Conservation (phyloP, 1,284 basidiomycete genomes). For the Schizophyllum amplum region DNA sequence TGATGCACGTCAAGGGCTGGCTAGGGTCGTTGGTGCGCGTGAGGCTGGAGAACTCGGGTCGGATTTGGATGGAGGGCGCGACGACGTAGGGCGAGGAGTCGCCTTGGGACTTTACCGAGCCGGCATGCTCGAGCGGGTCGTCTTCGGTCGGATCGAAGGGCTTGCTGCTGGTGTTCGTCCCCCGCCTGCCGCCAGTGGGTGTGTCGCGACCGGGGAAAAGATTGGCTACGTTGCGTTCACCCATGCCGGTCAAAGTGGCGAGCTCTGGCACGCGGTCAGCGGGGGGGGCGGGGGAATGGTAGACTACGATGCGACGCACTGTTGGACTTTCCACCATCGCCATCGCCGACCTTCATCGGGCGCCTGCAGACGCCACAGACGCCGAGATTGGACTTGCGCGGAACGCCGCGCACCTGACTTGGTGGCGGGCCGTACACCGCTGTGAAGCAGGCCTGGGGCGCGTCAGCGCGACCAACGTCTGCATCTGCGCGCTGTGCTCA, state of each 20-base stretch:
- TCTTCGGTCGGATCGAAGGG: constrained; percentile 65
- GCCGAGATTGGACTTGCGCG: constrained; percentile 75
- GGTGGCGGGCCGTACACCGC: constrained; percentile 90
- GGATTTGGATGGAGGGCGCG: constrained; percentile 82
- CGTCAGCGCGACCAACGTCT: constrained; percentile 10
- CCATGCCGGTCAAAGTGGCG: constrained; percentile 84
- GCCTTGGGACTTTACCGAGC: constrained; percentile 42
- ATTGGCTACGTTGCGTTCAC: constrained; percentile 42
- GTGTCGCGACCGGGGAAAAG: constrained; percentile 66
- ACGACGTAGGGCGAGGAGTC: constrained; percentile 58
- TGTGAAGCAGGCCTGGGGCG: constrained; percentile 79
- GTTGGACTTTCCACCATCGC: constrained; percentile 74
- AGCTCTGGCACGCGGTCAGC: constrained; percentile 48
- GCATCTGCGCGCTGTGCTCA: constrained; percentile 27
- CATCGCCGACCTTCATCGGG: constrained; percentile 89
- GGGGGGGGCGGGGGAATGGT: constrained; percentile 1
- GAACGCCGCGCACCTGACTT: constrained; percentile 41
- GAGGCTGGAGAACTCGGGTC: constrained; percentile 80
- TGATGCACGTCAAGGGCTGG: constrained; percentile 83
- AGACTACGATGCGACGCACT: constrained; percentile 51
- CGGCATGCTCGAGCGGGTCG: constrained; percentile 64
- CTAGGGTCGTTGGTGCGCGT: constrained; percentile 64
- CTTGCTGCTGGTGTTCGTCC: constrained; percentile 20
- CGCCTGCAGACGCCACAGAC: constrained; percentile 95
- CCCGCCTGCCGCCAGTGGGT: constrained; percentile 32